These are phyloP conservation scores for Sphaerosporella brunnea DNA, from an alignment of 495 filamentous ascomycete species.

Conservation along the genomic window DNA sequence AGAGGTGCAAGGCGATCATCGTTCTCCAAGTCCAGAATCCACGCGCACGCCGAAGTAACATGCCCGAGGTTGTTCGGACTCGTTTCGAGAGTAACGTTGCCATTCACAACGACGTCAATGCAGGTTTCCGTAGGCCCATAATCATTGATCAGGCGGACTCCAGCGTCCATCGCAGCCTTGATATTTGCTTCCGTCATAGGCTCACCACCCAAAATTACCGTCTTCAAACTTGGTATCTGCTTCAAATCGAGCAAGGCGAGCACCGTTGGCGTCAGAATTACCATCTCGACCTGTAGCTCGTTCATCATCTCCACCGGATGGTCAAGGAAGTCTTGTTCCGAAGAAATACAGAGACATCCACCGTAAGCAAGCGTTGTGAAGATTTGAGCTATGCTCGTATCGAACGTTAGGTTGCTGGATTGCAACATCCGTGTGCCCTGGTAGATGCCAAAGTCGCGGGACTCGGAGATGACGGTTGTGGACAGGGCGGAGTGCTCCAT, in stretches of 20 bases:
- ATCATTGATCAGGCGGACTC: background rate
- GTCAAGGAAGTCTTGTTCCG: background rate
- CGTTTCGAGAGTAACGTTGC: too few species aligned
- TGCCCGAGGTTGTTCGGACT: too few species aligned
- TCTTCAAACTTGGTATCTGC: background rate
- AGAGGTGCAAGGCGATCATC: too few species aligned
- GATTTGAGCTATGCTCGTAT: background rate
- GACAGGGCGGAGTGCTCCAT: background rate
- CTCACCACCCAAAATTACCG: background rate
- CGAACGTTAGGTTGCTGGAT: background rate
- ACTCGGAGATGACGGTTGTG: background rate
- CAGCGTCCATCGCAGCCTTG: background rate
- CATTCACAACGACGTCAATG: too few species aligned
- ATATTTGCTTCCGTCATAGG: background rate
- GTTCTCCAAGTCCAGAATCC: too few species aligned
- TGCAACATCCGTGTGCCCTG: background rate
- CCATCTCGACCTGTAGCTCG: background rate
- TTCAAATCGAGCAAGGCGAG: background rate
- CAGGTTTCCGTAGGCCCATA: slow-evolving; percentile 36
- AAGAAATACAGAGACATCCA: background rate
- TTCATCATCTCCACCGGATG: background rate
- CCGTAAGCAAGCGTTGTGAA: background rate
- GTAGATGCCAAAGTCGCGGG: background rate
- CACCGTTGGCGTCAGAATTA: background rate
- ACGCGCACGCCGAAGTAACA: too few species aligned